Evolutionary conservation across 2,329 filamentous ascomycete genomes (phyloP).

Genomic region (Ophiostoma ips): DNA sequence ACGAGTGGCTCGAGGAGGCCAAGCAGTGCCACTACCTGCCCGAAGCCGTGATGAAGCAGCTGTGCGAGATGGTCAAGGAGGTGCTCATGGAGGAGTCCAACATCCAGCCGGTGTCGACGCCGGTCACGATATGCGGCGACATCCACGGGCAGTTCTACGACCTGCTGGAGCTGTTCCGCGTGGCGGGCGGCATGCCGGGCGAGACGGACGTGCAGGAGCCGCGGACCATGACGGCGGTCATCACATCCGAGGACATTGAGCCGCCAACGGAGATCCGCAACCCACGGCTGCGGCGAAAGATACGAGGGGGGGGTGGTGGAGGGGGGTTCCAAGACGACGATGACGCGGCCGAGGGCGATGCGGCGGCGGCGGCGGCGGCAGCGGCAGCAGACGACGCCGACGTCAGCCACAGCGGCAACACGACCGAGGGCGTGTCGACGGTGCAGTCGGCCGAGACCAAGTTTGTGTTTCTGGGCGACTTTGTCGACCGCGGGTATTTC

Average conservation of each 20-base stretch:
- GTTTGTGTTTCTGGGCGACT: conserved; percentile 64
- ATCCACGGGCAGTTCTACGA: conserved; percentile 99
- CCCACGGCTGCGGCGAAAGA: conserved; percentile 74
- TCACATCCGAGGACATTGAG: conserved; percentile 84
- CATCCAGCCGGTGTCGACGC: conserved; percentile 93
- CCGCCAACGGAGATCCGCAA: conserved; percentile 80
- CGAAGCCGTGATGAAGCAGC: conserved; percentile 92
- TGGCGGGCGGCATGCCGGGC: conserved; percentile 92
- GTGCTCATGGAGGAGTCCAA: conserved; percentile 99
- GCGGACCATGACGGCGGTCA: conserved; percentile 55
- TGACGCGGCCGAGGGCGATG: conserved; percentile 23
- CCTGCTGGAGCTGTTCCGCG: conserved; percentile 87
- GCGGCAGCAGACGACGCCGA: not conserved
- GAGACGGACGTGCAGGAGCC: conserved; percentile 58
- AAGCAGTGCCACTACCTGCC: conserved; percentile 96
- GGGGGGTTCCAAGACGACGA: conserved; percentile 27
- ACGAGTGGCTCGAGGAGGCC: conserved; percentile 93
- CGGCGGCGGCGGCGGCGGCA: not conserved
- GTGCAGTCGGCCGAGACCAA: conserved; percentile 39
- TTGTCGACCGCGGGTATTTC: conserved; percentile 94
- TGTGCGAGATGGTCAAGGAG: conserved; percentile 98
- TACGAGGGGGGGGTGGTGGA: conserved; percentile 44
- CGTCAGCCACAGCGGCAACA: conserved; percentile 22
- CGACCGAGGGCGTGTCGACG: conserved; percentile 19
- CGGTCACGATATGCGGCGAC: conserved; percentile 93